phyloP scores from a whole-genome alignment of 2,329 filamentous ascomycete species.

The Ophiostoma montium region DNA sequence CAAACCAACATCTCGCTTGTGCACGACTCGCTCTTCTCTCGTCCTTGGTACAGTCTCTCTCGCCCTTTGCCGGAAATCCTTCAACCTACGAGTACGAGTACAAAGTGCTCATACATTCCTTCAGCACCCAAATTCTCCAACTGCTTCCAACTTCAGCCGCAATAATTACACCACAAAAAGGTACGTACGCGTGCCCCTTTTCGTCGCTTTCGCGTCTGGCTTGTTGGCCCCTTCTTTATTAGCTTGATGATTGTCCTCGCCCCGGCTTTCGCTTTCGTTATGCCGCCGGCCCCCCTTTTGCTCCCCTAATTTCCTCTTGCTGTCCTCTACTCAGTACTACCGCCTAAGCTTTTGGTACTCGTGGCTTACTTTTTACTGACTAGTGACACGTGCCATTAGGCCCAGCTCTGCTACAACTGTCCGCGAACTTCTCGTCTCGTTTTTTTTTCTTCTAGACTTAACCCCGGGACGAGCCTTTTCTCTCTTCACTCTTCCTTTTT shows the following conservation, averaged over 20 bases:
- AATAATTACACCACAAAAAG: no score
- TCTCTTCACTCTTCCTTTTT: not conserved
- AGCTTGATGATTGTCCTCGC: not conserved
- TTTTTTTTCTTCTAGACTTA: not conserved
- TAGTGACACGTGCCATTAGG: conserved; percentile 7
- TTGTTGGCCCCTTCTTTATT: conserved; percentile 6
- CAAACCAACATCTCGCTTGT: not conserved
- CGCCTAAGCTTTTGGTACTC: not conserved
- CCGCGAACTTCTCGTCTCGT: not conserved
- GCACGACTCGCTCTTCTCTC: no score
- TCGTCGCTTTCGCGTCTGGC: conserved; percentile 9
- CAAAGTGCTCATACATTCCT: no score
- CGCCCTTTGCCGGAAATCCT: no score
- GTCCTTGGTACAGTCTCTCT: no score
- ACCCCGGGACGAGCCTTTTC: not conserved
- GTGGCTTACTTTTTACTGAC: conserved; percentile 3
- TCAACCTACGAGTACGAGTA: no score
- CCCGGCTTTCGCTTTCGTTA: not conserved
- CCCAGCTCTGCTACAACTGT: not conserved
- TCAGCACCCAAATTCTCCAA: no score
- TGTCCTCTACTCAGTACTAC: no score
- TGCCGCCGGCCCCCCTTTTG: not conserved
- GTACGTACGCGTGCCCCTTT: conserved; percentile 8
- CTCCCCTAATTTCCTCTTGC: conserved; percentile 1
- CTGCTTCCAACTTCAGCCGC: no score